These are phyloP conservation scores for Botrytis hyacinthi DNA, from an alignment of 2,329 filamentous ascomycete genomes.

Conservation along the genomic window DNA sequence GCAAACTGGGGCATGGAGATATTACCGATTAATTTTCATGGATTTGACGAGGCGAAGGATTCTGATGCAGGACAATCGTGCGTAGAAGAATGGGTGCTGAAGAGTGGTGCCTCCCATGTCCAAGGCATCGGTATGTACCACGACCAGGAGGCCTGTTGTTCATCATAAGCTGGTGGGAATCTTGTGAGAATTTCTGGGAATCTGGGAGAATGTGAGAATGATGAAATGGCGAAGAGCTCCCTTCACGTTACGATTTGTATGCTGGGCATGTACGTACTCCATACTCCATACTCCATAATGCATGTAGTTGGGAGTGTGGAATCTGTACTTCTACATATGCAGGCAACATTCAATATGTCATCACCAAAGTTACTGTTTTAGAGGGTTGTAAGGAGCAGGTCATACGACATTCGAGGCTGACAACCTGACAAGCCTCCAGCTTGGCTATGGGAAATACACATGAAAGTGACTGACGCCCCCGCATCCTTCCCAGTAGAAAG, in stretches of 20 bases:
- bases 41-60: neutral
- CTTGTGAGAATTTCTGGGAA: neutral
- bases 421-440: conserved; percentile 1
- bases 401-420: conserved; percentile 18
- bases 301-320: neutral
- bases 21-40: conserved; percentile 11
- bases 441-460: neutral
- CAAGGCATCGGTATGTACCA: conserved; percentile 24
- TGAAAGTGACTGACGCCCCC: conserved; percentile 7
- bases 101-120: conserved; percentile 22
- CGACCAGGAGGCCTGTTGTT: conserved; percentile 19
- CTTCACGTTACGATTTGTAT: neutral
- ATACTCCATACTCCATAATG: neutral
- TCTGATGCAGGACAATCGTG: neutral
- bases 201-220: neutral
- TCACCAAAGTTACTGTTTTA: neutral
- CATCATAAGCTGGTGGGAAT: neutral
- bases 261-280: neutral
- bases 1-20: neutral
- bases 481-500: conserved; percentile 5
- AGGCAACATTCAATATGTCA: neutral
- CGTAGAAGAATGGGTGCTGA: neutral
- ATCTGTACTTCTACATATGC: neutral
- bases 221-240: neutral
- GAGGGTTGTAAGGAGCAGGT: neutral